Conservation (phyloP, 257 asterid genomes). For the Solanum sitiens region DNA sequence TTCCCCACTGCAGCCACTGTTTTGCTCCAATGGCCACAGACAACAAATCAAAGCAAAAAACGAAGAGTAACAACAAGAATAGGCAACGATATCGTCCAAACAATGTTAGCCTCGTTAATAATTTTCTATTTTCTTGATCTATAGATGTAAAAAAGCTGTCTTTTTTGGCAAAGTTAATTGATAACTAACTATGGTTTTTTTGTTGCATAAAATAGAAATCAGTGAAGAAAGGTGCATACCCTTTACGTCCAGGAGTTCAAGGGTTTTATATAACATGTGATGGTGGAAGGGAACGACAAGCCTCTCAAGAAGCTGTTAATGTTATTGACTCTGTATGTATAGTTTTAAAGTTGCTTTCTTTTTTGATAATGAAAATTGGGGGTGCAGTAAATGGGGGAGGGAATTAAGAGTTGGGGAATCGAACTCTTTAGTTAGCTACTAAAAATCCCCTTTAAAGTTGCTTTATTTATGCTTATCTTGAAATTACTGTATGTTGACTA, state of each 20-base stretch:
- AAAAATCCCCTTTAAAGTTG: neutral
- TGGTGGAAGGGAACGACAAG: slow-evolving; percentile 88
- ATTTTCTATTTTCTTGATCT: neutral
- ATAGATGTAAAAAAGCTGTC: neutral
- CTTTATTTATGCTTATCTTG: neutral
- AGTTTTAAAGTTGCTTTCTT: neutral
- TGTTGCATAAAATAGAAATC: slow-evolving; percentile 33
- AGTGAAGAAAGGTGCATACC: slow-evolving; percentile 78
- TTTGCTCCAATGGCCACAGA: slow-evolving; percentile 52
- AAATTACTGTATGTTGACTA: neutral
- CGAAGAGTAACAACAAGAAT: slow-evolving; percentile 36
- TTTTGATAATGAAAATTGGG: neutral
- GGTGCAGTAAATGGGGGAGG: neutral
- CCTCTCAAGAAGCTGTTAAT: slow-evolving; percentile 75
- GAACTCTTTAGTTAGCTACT: neutral
- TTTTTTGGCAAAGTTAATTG: neutral
- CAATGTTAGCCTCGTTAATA: slow-evolving; percentile 24
- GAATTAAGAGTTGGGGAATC: neutral
- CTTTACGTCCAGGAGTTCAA: slow-evolving; percentile 74
- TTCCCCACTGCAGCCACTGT: neutral
- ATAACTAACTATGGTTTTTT: neutral
- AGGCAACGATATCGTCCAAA: slow-evolving; percentile 68
- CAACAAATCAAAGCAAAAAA: slow-evolving; percentile 29
- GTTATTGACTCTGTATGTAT: slow-evolving; percentile 76
- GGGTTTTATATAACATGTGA: slow-evolving; percentile 97